A percentile compares a stretch with the other conserved stretches of the same genome.
phyloP scores from a whole-genome alignment of 2,329 filamentous ascomycete species.

The Calonectria naviculata region DNA sequence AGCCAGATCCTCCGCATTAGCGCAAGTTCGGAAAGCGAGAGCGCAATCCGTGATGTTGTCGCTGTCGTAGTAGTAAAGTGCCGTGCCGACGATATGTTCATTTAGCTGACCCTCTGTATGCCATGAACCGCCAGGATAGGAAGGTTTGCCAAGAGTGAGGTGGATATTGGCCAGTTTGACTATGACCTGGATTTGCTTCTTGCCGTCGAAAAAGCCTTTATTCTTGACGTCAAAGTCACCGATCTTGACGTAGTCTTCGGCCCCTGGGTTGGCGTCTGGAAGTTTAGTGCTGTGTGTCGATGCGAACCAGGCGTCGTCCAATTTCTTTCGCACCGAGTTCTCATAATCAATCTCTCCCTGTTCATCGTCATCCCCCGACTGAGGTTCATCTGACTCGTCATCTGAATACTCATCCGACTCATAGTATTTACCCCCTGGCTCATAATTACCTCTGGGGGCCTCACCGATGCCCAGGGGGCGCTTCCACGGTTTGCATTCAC shows the following conservation, averaged over 20 bases:
- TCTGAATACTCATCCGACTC: background rate
- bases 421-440: background rate
- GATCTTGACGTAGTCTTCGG: background rate
- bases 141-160: too few relatives aligned
- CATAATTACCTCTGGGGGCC: background rate
- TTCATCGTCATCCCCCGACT: background rate
- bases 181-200: too few relatives aligned
- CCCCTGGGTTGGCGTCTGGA: background rate
- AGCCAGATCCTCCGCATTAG: background rate
- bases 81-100: background rate
- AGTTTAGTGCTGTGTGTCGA: background rate
- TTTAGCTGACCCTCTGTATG: background rate
- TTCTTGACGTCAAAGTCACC: background rate
- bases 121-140: background rate
- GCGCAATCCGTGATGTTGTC: background rate
- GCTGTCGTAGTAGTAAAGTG: background rate
- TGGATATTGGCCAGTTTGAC: too few relatives aligned
- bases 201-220: background rate
- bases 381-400: background rate
- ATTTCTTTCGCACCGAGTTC: background rate
- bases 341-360: background rate
- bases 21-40: background rate
- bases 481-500: background rate
- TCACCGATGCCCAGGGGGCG: background rate
- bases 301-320: background rate